Evolutionary conservation across 2,329 filamentous ascomycete genomes (phyloP).

Genomic region (Ceratocystis harringtonii): DNA sequence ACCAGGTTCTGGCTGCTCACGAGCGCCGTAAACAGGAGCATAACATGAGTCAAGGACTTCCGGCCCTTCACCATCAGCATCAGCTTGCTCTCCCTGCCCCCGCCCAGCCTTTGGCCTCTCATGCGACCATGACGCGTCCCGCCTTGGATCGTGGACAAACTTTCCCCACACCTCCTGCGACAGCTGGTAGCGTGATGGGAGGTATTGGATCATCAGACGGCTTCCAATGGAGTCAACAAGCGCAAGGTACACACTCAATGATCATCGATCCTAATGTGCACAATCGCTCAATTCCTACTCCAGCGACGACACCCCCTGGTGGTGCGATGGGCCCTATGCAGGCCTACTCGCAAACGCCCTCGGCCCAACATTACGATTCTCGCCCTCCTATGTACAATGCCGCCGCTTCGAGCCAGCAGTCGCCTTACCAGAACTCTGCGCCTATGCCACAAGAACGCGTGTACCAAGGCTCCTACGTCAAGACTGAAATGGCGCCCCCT

Average conservation of each 20-base stretch:
- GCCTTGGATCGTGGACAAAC: conserved; percentile 74
- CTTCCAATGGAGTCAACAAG: conserved; percentile 58
- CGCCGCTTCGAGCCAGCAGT: conserved; percentile 50
- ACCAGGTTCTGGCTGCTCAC: conserved; percentile 73
- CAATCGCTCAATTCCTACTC: conserved; percentile 77
- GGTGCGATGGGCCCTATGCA: conserved; percentile 63
- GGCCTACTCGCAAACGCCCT: conserved; percentile 46
- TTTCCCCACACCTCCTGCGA: conserved; percentile 86
- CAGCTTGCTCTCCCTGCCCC: conserved; percentile 45
- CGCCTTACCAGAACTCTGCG: conserved; percentile 52
- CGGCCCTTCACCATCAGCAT: conserved; percentile 49
- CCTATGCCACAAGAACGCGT: conserved; percentile 47
- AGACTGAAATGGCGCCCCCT: conserved; percentile 79
- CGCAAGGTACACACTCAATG: conserved; percentile 52
- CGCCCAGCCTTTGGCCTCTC: conserved; percentile 44
- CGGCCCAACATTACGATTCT: conserved; percentile 55
- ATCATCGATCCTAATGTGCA: conserved; percentile 70
- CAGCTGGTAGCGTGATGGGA: conserved; percentile 70
- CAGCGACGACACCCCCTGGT: conserved; percentile 77
- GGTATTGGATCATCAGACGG: conserved; percentile 59
- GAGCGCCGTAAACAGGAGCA: conserved; percentile 62
- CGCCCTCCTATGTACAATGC: conserved; percentile 62
- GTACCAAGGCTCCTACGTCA: conserved; percentile 57
- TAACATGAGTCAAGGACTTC: conserved; percentile 42
- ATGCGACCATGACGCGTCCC: conserved; percentile 59